Evolutionary conservation across 2,329 filamentous ascomycete genomes (phyloP).

Genomic region (Phialophora tarda): DNA sequence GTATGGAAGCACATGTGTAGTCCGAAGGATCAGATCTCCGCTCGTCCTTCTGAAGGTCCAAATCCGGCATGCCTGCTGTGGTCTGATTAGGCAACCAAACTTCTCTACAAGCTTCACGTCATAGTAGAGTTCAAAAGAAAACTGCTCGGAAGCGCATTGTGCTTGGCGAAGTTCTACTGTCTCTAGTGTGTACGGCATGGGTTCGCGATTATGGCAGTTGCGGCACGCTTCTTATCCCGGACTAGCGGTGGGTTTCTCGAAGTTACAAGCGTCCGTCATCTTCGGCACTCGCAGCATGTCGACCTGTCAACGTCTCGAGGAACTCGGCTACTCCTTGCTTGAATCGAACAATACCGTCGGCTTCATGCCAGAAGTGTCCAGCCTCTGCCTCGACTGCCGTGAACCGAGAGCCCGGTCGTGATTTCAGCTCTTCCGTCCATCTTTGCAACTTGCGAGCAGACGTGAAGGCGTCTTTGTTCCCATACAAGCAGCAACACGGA

Average conservation of each 20-base stretch:
- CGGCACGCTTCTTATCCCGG: neutral
- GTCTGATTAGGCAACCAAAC: slow-evolving; percentile 7
- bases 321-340: slow-evolving; percentile 29
- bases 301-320: slow-evolving; percentile 8
- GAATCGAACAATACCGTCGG: slow-evolving; percentile 23
- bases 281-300: neutral
- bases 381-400: slow-evolving; percentile 23
- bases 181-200: neutral
- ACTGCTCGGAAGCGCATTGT: neutral
- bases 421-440: slow-evolving; percentile 66
- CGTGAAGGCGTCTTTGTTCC: slow-evolving; percentile 76
- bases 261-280: neutral
- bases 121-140: neutral
- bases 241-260: neutral
- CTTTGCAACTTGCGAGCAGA: slow-evolving; percentile 66
- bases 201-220: neutral
- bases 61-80: too few relatives aligned
- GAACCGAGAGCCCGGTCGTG: slow-evolving; percentile 54
- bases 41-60: too few relatives aligned
- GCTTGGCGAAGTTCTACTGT: neutral
- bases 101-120: slow-evolving; percentile 8
- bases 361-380: slow-evolving; percentile 35
- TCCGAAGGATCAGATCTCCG: neutral
- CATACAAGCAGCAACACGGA: slow-evolving; percentile 63
- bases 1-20: neutral